Conservation (phyloP, 306 rosid species). For the Begonia fuchsioides region DNA sequence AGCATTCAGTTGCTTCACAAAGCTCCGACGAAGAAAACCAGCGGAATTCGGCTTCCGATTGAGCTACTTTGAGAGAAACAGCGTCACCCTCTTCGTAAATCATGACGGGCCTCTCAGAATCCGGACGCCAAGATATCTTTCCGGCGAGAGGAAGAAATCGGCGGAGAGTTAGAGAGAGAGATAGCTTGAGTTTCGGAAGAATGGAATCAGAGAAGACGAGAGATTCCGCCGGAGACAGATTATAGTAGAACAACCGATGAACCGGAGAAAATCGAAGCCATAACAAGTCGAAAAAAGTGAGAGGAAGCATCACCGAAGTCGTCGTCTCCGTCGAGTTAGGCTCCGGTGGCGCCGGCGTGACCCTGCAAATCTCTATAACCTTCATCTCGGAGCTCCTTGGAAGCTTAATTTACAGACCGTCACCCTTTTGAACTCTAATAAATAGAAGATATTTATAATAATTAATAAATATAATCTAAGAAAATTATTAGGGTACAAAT, state of each 20-base stretch:
- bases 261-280: not conserved
- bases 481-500: too few relatives aligned
- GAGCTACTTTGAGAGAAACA: slow-evolving; percentile 17
- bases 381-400: too few relatives aligned
- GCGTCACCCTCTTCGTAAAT: slow-evolving; percentile 17
- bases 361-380: too few relatives aligned
- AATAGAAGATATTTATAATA: too few relatives aligned
- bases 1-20: not conserved
- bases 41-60: slow-evolving; percentile 15
- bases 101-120: slow-evolving; percentile 11
- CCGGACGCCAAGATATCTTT: slow-evolving; percentile 14
- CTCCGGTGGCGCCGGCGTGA: not conserved
- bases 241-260: not conserved
- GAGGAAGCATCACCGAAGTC: not conserved
- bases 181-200: slow-evolving; percentile 5
- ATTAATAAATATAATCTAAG: too few relatives aligned
- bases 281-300: not conserved
- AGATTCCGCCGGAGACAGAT: not conserved
- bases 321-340: not conserved
- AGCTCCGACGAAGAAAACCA: not conserved
- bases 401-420: too few relatives aligned
- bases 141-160: slow-evolving; percentile 26
- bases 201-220: not conserved
- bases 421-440: too few relatives aligned
- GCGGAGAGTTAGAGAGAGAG: slow-evolving; percentile 31